Evolutionary conservation across 1,139 yeast species (phyloP), one percentile per base, ranked within the genome.

Genomic region (Debaryomycetaceae sp.): DNA sequence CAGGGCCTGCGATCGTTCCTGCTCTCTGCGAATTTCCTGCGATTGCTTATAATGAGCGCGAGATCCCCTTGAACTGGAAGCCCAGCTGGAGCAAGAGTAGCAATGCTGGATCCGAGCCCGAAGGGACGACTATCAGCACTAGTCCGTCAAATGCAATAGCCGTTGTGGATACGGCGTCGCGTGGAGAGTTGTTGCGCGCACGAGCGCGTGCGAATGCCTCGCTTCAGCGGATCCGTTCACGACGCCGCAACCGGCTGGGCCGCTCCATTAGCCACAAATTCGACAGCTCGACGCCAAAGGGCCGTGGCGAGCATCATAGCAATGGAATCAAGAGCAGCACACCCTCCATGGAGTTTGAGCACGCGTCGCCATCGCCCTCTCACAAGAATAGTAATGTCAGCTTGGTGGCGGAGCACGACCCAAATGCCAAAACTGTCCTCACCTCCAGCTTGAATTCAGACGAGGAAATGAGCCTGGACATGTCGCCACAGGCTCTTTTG

Each of bases 171-270:
- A 63, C 56, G 13, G 40, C 44, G 12, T 59, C 63, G 4, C 47
- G 46, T 24, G 38, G 53, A 2, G 58, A 50, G 16, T 53, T 48
- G 27, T 39, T 53, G 4, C 54, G 73, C 34, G 73, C 78, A 4
- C 60, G 64, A 25, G 82, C 74, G 38, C 55, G 82, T 38, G 82
- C 82, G 0, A 76, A 73, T 44, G 82, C 82, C 0, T 74, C 81
- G 0, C 51, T 77, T 25, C 66, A 73, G 35, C 58, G 86, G 49
- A 73, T 77, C 65, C 62, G 72, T 36, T 69, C 72, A 23, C 56
- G 81, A 35, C 53, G 82, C 33, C 66, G 66, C 43, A 71, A 6
- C 20, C 20, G 20, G 6, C 20, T 10, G 20, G 10, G 20, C 10
- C 20, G 20, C 10, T 6, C 10, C 10, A 7, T 10, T 10, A 7